These are phyloP conservation scores for Yamadazyma siamensis DNA, from an alignment of 1,139 yeast genomes.

Conservation along the genomic window DNA sequence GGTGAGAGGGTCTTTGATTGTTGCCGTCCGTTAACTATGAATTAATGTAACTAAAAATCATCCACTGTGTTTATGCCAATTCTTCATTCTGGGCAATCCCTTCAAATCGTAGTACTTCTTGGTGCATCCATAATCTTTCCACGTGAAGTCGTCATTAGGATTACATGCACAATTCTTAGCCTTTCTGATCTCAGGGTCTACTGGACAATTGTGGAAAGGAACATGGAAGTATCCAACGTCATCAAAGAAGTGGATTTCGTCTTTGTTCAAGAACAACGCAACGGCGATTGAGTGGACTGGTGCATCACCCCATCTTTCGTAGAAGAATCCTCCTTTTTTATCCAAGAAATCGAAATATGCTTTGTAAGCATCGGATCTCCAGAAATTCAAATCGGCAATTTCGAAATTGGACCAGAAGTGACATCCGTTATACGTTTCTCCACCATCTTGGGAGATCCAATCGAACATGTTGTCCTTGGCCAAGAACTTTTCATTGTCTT, in stretches of 20 bases:
- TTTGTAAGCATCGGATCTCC: conserved; percentile 69
- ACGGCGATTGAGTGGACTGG: conserved; percentile 89
- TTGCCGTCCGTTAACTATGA: no score
- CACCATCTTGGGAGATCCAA: conserved; percentile 69
- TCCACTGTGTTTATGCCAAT: conserved; percentile 65
- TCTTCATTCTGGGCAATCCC: conserved; percentile 63
- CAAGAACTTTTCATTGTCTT: conserved; percentile 61
- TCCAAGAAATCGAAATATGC: conserved; percentile 71
- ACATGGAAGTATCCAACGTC: conserved; percentile 83
- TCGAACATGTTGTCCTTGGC: conserved; percentile 67
- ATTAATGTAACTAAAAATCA: no score
- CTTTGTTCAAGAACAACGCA: conserved; percentile 64
- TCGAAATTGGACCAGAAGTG: conserved; percentile 92
- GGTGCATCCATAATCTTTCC: conserved; percentile 81
- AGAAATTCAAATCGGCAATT: conserved; percentile 68
- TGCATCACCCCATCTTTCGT: conserved; percentile 94
- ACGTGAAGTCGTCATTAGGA: conserved; percentile 71
- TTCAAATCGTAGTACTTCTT: conserved; percentile 63
- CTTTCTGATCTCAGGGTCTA: conserved; percentile 50
- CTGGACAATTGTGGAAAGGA: conserved; percentile 76
- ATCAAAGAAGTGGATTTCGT: conserved; percentile 71
- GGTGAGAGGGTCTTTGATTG: no score
- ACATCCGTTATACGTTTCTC: conserved; percentile 68
- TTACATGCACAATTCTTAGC: conserved; percentile 67
- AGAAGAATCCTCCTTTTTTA: conserved; percentile 80